phyloP scores from a whole-genome alignment of 2,329 filamentous ascomycete genomes.

The Penicillium freii region DNA sequence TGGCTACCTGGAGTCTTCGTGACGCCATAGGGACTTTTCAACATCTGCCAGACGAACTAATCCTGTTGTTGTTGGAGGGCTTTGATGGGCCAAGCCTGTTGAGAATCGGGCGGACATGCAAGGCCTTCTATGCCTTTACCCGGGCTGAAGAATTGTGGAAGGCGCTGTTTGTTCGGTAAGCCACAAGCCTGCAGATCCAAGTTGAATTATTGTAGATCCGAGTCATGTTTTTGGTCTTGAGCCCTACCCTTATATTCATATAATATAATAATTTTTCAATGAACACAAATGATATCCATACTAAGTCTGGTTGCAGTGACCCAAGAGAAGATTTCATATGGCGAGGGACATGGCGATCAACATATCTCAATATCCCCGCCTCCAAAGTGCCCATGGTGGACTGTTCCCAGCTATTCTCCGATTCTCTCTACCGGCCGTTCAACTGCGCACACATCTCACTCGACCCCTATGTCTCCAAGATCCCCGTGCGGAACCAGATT shows the following conservation, averaged over 20 bases:
- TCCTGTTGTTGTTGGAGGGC: slow-evolving; percentile 72
- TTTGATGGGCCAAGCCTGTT: slow-evolving; percentile 64
- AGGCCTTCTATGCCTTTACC: slow-evolving; percentile 81
- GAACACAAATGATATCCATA: neutral
- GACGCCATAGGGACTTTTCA: slow-evolving; percentile 64
- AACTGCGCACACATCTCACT: slow-evolving; percentile 77
- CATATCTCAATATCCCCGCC: slow-evolving; percentile 62
- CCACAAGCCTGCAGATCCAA: slow-evolving; percentile 27
- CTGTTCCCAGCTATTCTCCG: slow-evolving; percentile 81
- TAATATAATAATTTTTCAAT: slow-evolving; percentile 1
- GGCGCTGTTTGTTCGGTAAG: slow-evolving; percentile 78
- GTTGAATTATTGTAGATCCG: slow-evolving; percentile 10
- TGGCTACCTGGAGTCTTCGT: slow-evolving; percentile 65
- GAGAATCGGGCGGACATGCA: slow-evolving; percentile 72
- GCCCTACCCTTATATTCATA: neutral
- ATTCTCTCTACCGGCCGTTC: slow-evolving; percentile 85
- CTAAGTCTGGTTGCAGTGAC: slow-evolving; percentile 28
- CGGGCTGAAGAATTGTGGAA: slow-evolving; percentile 88
- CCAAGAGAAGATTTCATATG: slow-evolving; percentile 56
- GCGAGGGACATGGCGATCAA: slow-evolving; percentile 82
- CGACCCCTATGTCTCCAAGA: slow-evolving; percentile 64
- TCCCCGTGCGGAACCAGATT: slow-evolving; percentile 73
- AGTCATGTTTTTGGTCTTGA: neutral
- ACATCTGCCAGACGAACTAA: slow-evolving; percentile 73
- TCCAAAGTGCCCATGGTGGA: slow-evolving; percentile 59